Conservation (phyloP, 257 asterid genomes). For the Paulownia fortunei region DNA sequence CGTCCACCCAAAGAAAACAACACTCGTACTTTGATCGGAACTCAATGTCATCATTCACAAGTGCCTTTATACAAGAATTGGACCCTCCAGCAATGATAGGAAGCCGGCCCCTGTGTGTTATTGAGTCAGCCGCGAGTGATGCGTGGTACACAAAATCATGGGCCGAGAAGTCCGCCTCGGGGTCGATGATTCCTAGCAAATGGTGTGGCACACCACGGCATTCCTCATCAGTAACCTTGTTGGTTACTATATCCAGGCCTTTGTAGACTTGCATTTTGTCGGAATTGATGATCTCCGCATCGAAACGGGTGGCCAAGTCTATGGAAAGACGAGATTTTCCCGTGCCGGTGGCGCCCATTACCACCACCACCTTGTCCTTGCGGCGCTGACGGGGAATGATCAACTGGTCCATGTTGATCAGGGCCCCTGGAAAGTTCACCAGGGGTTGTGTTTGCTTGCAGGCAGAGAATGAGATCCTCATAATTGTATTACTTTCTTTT, state of each 20-base stretch:
- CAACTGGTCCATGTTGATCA: conserved; percentile 55
- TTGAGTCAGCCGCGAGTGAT: conserved; percentile 43
- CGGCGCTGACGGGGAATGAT: conserved; percentile 48
- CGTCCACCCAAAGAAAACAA: conserved; percentile 79
- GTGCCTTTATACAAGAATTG: conserved; percentile 67
- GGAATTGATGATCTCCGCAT: conserved; percentile 73
- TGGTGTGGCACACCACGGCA: conserved; percentile 73
- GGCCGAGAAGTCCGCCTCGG: conserved; percentile 58
- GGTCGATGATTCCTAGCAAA: conserved; percentile 57
- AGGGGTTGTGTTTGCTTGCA: conserved; percentile 56
- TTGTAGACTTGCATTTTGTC: conserved; percentile 83
- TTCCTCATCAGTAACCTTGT: conserved; percentile 70
- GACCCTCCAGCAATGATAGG: conserved; percentile 93
- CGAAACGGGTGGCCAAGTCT: conserved; percentile 69
- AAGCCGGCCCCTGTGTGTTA: conserved; percentile 46
- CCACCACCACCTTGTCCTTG: conserved; percentile 78
- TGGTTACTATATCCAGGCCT: conserved; percentile 63
- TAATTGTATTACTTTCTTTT: background rate
- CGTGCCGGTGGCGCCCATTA: conserved; percentile 84
- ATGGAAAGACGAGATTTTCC: conserved; percentile 86
- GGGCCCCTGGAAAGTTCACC: conserved; percentile 59
- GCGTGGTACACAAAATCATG: conserved; percentile 67
- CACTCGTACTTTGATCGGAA: conserved; percentile 62
- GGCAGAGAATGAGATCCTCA: conserved; percentile 48
- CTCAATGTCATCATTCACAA: conserved; percentile 49